Evolutionary conservation across 345 rosid genomes (phyloP), one percentile per base, ranked within the genome.

Genomic region (Aquilaria sinensis): DNA sequence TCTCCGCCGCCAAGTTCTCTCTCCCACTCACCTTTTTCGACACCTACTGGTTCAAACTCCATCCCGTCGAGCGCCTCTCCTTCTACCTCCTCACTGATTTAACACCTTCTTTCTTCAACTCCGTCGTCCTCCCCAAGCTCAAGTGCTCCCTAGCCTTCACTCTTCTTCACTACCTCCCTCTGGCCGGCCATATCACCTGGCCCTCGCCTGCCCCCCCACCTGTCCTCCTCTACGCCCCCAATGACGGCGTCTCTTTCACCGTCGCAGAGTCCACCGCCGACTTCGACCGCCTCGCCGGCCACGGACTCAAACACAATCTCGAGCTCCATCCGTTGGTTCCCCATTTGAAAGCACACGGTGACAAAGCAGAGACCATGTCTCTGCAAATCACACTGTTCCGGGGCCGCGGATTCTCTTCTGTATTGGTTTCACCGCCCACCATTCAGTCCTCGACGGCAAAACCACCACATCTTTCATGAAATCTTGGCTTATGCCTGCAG

Each of bases 341-440:
- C 0, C 52, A 66, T 54, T 67, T 77, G 56, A 2, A 33, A 1
- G 49, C 53, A 11, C 65, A 78, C 2, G 75, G 77, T 1, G 58
- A 72, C 0, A 45, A 37, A 1, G 67, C 75, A 14, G 43, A 32
- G 0, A 14, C 57, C 14, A 30, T 77, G 2, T 54, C 77, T 3
- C 32, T 70, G 9, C 78, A 74, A 61, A 32, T 77, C 31, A 77
- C 81, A 3, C 16, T 74, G 23, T 77, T 77, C 58, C 76, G 74
- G 0, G 54, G 68, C 37, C 67, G 60, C 50, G 81, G 78, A 0
- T 74, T 77, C 23, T 55, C 56, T 56, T 77, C 23, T 55, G 59
- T 56, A 52, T 77, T 11, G 78, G 78, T 34, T 2, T 71, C 6
- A 34, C 65, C 2, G 65, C 69, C 37, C 81, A 78, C 66, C 78